Evolutionary conservation across 768 basidiomycete genomes (phyloP), one percentile per base, ranked within the genome.

Genomic region (Phanerodontia chrysosporium): DNA sequence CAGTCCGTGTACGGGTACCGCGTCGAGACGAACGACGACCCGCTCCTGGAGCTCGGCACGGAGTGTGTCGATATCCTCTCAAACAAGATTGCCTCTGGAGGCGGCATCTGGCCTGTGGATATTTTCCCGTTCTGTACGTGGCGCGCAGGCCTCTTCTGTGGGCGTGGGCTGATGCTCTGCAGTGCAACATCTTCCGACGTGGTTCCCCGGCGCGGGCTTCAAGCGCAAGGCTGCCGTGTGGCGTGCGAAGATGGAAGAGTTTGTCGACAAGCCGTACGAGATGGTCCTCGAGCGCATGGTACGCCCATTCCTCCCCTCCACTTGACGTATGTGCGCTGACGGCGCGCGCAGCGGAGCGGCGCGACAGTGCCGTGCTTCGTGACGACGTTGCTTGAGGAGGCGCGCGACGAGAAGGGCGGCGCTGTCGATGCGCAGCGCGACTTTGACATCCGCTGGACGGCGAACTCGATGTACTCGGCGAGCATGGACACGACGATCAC

Each of bases 381-480:
- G 25, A 76, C 76, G 1, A 84, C 80, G 9, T 73, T 89, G 21
- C 74, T 90, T 14, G 83, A 85, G 48, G 79, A 81, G 42, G 69
- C 75, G 35, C 67, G 69, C 49, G 62, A 72, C 61, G 58, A 70
- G 39, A 71, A 69, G 30, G 55, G 64, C 6, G 39, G 18, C 10
- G 66, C 78, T 58, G 28, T 51, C 60, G 70, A 70, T 49, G 21
- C 46, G 13, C 68, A 71, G 56, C 80, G 79, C 46, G 85, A 88
- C 64, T 84, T 83, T 61, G 89, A 91, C 63, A 74, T 90, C 48
- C 85, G 87, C 59, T 89, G 88, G 87, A 83, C 86, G 1, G 89
- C 90, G n/a, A 90, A 90, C 69, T 90, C 88, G 29, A 89, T 91
- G 86, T 90, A 87, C 67, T 74, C 78, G 6, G 83, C 80, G 16